A percentile compares a stretch with the other conserved stretches of the same genome.
phyloP scores from a whole-genome alignment of 352 stramenopile genomes.

The Phytophthora multivora region DNA sequence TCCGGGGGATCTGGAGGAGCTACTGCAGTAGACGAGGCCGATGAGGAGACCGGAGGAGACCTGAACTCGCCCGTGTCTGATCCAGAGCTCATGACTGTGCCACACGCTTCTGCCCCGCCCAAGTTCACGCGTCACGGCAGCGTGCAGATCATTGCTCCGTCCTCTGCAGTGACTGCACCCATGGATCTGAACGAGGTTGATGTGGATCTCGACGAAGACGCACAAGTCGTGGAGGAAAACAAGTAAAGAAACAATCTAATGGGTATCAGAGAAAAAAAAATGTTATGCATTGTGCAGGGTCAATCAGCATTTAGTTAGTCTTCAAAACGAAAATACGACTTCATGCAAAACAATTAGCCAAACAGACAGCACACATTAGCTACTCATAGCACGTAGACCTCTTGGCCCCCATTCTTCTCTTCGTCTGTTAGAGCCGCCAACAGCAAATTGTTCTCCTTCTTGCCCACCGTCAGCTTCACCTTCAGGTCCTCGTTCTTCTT shows the following conservation, averaged over 20 bases:
- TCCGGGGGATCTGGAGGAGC: conserved; percentile 20
- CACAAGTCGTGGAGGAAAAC: conserved; percentile 30
- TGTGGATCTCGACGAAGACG: conserved; percentile 32
- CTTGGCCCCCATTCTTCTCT: no score
- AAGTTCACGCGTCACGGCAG: conserved; percentile 69
- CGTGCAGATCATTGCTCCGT: conserved; percentile 61
- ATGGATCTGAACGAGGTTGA: conserved; percentile 40
- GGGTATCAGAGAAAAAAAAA: conserved; percentile 10
- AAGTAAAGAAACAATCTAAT: conserved; percentile 19
- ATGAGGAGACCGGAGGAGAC: conserved; percentile 10
- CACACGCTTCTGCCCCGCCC: conserved; percentile 38
- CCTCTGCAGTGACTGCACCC: conserved; percentile 26
- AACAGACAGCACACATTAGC: no score
- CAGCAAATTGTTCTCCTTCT: background rate
- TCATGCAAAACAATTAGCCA: no score
- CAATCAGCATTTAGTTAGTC: background rate
- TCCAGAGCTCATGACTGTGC: conserved; percentile 38
- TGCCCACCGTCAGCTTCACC: background rate
- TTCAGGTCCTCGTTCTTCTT: background rate
- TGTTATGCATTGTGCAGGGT: conserved; percentile 13
- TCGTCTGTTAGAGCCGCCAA: no score
- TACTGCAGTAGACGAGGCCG: conserved; percentile 12
- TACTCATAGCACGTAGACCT: no score
- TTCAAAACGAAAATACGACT: no score
- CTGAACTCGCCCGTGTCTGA: conserved; percentile 30